Conservation (phyloP, 768 basidiomycete species). For the Exidia glandulosa region DNA sequence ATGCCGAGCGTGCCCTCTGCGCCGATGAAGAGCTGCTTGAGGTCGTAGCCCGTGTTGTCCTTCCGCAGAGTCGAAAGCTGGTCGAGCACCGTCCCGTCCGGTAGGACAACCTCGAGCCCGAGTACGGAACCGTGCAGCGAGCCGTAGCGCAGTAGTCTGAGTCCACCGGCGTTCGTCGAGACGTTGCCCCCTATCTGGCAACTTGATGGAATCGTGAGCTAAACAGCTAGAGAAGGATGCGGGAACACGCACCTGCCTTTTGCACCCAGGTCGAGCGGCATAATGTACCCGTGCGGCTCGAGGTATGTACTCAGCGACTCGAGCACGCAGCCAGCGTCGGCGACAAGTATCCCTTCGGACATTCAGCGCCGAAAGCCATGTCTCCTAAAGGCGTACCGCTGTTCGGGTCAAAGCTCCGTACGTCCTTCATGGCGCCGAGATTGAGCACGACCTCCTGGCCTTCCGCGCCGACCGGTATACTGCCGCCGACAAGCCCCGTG, state of each 20-base stretch:
- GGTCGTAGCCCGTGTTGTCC: slow-evolving; percentile 69
- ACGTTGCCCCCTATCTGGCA: slow-evolving; percentile 98
- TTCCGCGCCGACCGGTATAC: slow-evolving; percentile 60
- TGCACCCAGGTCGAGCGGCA: slow-evolving; percentile 92
- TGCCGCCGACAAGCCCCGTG: slow-evolving; percentile 93
- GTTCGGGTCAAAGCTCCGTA: slow-evolving; percentile 66
- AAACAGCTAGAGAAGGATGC: not conserved
- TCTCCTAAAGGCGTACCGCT: slow-evolving; percentile 3
- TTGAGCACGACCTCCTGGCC: slow-evolving; percentile 73
- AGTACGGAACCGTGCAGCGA: slow-evolving; percentile 91
- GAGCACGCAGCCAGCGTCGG: slow-evolving; percentile 91
- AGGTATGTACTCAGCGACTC: slow-evolving; percentile 81
- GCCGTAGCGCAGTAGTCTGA: slow-evolving; percentile 87
- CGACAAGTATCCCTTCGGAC: slow-evolving; percentile 66
- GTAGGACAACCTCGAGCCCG: slow-evolving; percentile 89
- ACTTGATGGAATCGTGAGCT: no score
- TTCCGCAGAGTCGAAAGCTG: slow-evolving; percentile 85
- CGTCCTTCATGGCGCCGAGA: slow-evolving; percentile 67
- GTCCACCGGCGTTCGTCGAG: slow-evolving; percentile 95
- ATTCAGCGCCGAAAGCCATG: slow-evolving; percentile 4
- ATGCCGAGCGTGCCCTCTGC: slow-evolving; percentile 94
- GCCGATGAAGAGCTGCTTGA: slow-evolving; percentile 97
- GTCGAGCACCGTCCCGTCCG: slow-evolving; percentile 86
- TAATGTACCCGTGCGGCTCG: slow-evolving; percentile 81
- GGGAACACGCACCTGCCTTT: slow-evolving; percentile 79